A percentile compares a stretch with the other conserved stretches of the same genome.
These are phyloP conservation scores for Camellia granthamiana DNA, from an alignment of 148 eudicot species.

Conservation along the genomic window DNA sequence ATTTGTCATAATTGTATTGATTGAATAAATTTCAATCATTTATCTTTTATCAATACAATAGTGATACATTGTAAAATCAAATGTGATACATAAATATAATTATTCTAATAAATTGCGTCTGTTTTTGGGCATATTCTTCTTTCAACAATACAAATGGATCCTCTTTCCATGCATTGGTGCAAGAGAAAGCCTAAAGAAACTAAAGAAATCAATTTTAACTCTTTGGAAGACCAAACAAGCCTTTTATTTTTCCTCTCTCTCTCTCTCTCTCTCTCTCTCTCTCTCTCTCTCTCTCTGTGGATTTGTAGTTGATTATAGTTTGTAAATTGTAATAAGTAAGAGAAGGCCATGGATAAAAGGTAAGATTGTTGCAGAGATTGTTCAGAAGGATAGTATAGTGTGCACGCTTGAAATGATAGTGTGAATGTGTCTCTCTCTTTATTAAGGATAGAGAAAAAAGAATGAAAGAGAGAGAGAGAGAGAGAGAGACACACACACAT, in stretches of 20 bases:
- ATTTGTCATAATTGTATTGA: too few species aligned
- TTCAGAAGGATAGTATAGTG: not conserved
- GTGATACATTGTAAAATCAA: too few species aligned
- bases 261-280: not conserved
- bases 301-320: not conserved
- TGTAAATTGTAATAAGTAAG: not conserved
- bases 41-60: too few species aligned
- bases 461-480: not conserved
- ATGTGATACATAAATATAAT: not conserved
- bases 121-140: not conserved
- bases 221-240: slow-evolving; percentile 1
- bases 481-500: not conserved
- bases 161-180: slow-evolving; percentile 16
- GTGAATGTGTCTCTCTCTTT: too few species aligned
- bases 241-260: not conserved
- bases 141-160: slow-evolving; percentile 9
- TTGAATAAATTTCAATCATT: too few species aligned
- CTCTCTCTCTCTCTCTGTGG: not conserved
- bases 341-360: not conserved
- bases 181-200: slow-evolving; percentile 16
- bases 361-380: not conserved
- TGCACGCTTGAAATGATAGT: slow-evolving; percentile 5
- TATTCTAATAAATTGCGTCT: not conserved
- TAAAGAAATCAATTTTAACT: slow-evolving; percentile 6
- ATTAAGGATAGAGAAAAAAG: not conserved